Evolutionary conservation across 371 early-diverging fungal genomes (phyloP), one percentile per base, ranked within the genome.

Genomic region (Saksenaea oblongispora): DNA sequence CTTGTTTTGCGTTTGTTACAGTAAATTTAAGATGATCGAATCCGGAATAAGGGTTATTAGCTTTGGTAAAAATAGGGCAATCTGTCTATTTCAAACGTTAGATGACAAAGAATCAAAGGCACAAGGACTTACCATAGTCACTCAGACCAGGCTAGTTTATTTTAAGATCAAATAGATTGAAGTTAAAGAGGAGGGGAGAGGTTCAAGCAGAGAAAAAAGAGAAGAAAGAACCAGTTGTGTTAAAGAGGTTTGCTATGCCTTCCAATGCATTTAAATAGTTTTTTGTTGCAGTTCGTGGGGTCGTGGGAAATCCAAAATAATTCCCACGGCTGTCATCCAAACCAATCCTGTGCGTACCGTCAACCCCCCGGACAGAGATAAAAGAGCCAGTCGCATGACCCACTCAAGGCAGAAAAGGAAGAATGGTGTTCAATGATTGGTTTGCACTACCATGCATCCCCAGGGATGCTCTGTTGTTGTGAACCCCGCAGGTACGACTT

Each of bases 1-100:
- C 98, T 76, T 95, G 95, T 79, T 95, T 95, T 63, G 95, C 95
- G 73, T 95, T 95, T 54, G 93, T 93, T 34, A 95, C 95, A 81
- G 93, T 93, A 71, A 93, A 93, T 58, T 81, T 81, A 28, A 94
- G 70, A 71, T 94, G 95, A 75, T 94, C 91, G 67, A 86, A 90
- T 24, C 83, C 82, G 59, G 77, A 64, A 58, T 70, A 83, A 47
- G 63, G 69, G 60, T 71, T 74, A 54, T 42, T 65, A 28, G 54
- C 57, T 42, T 66, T 62, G 18, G 44, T 63, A 54, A 57, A 56
- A 18, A 61, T 62, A 36, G 64, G 31, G 51, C 54, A 54, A 51
- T 66, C 71, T 63, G 63, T 63, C 63, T 63, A 44, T 35, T 18
- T 37, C 2, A 13, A 17, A 31, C 7, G 31, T 31, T 31, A 35